These are phyloP conservation scores for Agarophyton chilense DNA, from an alignment of 23 red algal genomes.

Conservation along the genomic window DNA sequence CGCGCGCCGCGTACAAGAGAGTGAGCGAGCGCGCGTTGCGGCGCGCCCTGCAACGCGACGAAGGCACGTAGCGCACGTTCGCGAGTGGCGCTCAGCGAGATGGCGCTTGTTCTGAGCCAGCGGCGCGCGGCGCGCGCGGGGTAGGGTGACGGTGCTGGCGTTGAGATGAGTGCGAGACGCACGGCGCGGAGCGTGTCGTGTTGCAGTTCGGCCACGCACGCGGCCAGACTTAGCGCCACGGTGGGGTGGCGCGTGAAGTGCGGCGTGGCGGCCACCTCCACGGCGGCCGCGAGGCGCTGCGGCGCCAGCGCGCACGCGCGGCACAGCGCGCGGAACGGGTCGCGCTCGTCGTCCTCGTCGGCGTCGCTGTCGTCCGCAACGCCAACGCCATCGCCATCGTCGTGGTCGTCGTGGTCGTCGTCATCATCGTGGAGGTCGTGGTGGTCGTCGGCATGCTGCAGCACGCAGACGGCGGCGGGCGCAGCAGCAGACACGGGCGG, in stretches of 20 bases:
- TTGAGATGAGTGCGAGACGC: not conserved
- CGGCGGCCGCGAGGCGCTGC: constrained; percentile 1
- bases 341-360: not conserved
- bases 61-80: too few relatives aligned
- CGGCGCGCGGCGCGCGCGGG: too few relatives aligned
- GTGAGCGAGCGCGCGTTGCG: too few relatives aligned
- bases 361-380: not conserved
- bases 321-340: not conserved
- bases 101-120: too few relatives aligned
- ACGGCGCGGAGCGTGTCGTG: too few relatives aligned
- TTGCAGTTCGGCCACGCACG: constrained; percentile 33
- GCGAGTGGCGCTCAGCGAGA: too few relatives aligned
- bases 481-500: not conserved
- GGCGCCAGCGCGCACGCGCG: constrained; percentile 34
- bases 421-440: not conserved
- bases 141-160: not conserved
- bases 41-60: too few relatives aligned
- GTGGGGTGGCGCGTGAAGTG: not conserved
- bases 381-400: not conserved
- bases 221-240: constrained; percentile 16
- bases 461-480: too few relatives aligned
- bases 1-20: too few relatives aligned
- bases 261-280: not conserved
- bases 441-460: not conserved
- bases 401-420: not conserved